Conservation (phyloP, 2,329 filamentous ascomycete species). For the Epichloe scottii region DNA sequence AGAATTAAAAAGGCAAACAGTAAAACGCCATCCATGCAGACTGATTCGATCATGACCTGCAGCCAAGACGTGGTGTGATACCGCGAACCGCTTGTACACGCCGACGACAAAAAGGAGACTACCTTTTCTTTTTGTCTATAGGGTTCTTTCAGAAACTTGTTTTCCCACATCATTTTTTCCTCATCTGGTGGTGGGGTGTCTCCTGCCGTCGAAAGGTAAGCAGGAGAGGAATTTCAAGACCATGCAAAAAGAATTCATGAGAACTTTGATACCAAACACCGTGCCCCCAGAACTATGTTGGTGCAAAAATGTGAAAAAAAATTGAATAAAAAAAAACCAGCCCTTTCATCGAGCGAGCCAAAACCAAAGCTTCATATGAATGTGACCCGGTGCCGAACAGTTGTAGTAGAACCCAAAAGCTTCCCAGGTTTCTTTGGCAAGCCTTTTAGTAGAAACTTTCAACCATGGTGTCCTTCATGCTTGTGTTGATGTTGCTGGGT, state of each 20-base stretch:
- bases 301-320: neutral
- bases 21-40: neutral
- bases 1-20: neutral
- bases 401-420: slow-evolving; percentile 8
- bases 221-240: neutral
- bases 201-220: slow-evolving; percentile 4
- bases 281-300: slow-evolving; percentile 1
- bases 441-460: slow-evolving; percentile 86
- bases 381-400: neutral
- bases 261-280: slow-evolving; percentile 6
- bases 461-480: slow-evolving; percentile 94
- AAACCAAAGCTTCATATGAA: neutral
- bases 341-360: neutral
- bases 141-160: neutral
- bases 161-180: neutral
- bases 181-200: neutral
- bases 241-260: neutral
- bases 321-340: neutral
- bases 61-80: neutral
- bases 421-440: neutral
- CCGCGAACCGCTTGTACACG: neutral
- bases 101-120: neutral
- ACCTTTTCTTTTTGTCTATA: neutral
- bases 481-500: slow-evolving; percentile 65
- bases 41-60: neutral